Conservation (phyloP, 208 protist genomes). For the Leishmania mexicana region DNA sequence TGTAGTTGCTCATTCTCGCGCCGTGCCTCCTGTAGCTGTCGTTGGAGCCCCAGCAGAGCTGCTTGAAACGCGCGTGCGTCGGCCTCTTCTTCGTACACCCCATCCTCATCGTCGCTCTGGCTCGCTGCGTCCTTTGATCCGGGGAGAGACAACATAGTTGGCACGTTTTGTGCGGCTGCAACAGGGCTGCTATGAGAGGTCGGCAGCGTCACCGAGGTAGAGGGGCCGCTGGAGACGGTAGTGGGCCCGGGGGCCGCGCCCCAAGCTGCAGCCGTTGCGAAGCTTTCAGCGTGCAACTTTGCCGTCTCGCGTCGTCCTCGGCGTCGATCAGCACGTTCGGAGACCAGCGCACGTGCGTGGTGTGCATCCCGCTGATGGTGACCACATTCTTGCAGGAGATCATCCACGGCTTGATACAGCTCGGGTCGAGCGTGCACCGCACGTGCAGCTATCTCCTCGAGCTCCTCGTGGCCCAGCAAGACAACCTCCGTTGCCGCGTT, state of each 20-base stretch:
- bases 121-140: no score
- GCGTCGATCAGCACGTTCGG: not conserved
- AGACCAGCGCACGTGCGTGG: not conserved
- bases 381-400: constrained; percentile 26
- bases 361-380: constrained; percentile 2
- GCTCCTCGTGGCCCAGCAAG: constrained; percentile 43
- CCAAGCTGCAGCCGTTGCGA: not conserved
- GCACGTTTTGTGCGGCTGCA: not conserved
- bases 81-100: not conserved
- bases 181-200: not conserved
- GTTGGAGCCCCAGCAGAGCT: not conserved
- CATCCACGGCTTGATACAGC: constrained; percentile 36
- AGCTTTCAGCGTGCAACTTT: not conserved
- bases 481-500: constrained; percentile 17
- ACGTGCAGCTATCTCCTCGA: constrained; percentile 26
- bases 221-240: not conserved
- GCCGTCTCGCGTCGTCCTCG: not conserved
- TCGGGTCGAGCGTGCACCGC: constrained; percentile 33
- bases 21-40: constrained; percentile 6
- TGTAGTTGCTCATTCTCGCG: constrained; percentile 10
- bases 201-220: not conserved
- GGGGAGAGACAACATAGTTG: not conserved
- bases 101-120: not conserved
- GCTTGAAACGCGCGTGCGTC: constrained; percentile 8
- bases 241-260: not conserved